Evolutionary conservation across 192 early-diverging fungal genomes (phyloP).

Genomic region (Thamnidium elegans): DNA sequence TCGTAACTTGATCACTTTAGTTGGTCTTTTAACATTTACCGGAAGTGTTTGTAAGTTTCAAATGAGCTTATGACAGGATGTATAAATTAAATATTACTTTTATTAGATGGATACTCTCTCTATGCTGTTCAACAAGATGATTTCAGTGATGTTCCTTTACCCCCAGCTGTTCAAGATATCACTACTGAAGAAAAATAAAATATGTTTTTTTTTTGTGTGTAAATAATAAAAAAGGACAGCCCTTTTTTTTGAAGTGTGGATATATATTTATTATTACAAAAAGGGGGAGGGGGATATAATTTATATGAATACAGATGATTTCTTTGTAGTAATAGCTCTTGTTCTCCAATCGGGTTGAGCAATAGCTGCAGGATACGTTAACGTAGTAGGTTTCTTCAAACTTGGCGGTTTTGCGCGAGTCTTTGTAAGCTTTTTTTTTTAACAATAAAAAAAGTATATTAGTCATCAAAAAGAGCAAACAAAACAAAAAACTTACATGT

Average conservation of each 20-base stretch:
- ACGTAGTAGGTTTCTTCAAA: neutral
- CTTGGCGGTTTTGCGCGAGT: constrained; percentile 3
- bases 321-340: constrained; percentile 5
- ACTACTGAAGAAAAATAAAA: constrained; percentile 17
- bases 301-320: neutral
- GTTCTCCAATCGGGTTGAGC: constrained; percentile 19
- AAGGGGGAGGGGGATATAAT: neutral
- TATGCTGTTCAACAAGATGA: constrained; percentile 74
- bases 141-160: constrained; percentile 71
- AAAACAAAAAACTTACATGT: neutral
- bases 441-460: neutral
- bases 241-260: neutral
- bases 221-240: neutral
- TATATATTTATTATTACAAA: neutral
- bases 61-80: neutral
- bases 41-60: constrained; percentile 49
- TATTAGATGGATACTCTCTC: constrained; percentile 67
- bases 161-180: constrained; percentile 31
- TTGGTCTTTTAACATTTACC: constrained; percentile 48
- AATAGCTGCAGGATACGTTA: constrained; percentile 4
- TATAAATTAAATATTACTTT: neutral
- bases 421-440: neutral
- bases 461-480: too few species aligned
- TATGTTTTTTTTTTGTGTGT: neutral
- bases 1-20: constrained; percentile 49